Conservation (phyloP, 768 basidiomycete species). For the Gyrodon lividus region DNA sequence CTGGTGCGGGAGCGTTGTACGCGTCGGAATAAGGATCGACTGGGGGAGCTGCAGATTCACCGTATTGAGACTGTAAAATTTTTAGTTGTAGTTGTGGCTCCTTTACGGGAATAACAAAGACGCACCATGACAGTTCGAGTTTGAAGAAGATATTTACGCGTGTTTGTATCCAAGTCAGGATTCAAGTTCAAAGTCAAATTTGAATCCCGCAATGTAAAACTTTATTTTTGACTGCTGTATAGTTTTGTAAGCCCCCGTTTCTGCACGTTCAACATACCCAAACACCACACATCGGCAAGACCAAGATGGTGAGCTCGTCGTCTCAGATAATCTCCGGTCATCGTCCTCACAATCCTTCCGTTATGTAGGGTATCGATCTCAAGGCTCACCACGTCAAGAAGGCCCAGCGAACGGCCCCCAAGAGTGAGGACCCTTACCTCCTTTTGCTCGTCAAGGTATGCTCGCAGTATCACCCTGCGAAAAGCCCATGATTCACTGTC, state of each 20-base stretch:
- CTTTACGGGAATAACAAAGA: constrained; percentile 25
- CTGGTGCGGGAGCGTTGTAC: constrained; percentile 64
- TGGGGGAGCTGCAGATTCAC: constrained; percentile 53
- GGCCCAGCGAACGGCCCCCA: constrained; percentile 89
- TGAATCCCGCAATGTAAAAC: constrained; percentile 34
- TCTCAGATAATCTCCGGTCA: constrained; percentile 29
- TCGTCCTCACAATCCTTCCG: constrained; percentile 14
- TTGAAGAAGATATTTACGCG: constrained; percentile 42
- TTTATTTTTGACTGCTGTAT: constrained; percentile 48
- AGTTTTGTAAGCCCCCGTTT: constrained; percentile 63
- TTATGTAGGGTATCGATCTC: constrained; percentile 88
- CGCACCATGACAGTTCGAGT: constrained; percentile 73
- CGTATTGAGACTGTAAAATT: constrained; percentile 51
- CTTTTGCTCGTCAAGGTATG: constrained; percentile 95
- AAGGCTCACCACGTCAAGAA: constrained; percentile 98
- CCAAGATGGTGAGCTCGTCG: constrained; percentile 79
- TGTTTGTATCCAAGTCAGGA: constrained; percentile 38
- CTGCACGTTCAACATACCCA: constrained; percentile 39
- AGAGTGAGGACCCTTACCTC: constrained; percentile 99
- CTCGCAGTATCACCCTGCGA: constrained; percentile 9
- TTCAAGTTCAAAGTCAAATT: constrained; percentile 17
- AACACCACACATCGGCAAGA: constrained; percentile 56
- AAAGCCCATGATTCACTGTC: constrained; percentile 7
- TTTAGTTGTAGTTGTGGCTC: constrained; percentile 9
- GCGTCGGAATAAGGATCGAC: constrained; percentile 84